Evolutionary conservation across 75 land plant species (phyloP).

Genomic region (Selaginella moellendorffii): DNA sequence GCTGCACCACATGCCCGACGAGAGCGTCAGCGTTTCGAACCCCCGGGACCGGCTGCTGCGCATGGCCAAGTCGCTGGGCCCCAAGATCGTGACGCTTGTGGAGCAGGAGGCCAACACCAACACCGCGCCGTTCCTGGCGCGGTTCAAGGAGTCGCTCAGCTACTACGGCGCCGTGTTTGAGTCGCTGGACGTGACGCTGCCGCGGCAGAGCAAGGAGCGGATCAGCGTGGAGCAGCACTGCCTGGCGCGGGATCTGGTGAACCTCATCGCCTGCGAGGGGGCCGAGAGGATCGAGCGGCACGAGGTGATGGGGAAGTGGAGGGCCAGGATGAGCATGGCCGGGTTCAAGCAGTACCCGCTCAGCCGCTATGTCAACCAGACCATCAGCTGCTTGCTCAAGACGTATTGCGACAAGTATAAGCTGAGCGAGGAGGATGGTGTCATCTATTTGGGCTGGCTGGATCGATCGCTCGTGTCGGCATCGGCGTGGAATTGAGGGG

Average conservation of each 20-base stretch:
- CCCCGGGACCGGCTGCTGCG: slow-evolving; percentile 62
- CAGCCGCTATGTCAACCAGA: slow-evolving; percentile 37
- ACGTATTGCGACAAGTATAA: slow-evolving; percentile 57
- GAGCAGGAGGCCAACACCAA: slow-evolving; percentile 86
- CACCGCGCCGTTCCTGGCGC: slow-evolving; percentile 53
- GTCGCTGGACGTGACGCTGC: slow-evolving; percentile 51
- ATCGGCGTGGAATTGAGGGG: slow-evolving; percentile 46
- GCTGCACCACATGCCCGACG: slow-evolving; percentile 85
- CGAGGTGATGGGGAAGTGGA: slow-evolving; percentile 74
- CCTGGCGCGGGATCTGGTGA: slow-evolving; percentile 64
- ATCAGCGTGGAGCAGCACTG: slow-evolving; percentile 73
- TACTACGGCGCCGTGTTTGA: slow-evolving; percentile 76
- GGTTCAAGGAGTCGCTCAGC: slow-evolving; percentile 54
- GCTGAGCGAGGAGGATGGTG: slow-evolving; percentile 61
- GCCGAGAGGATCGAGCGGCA: slow-evolving; percentile 69
- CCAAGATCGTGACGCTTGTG: slow-evolving; percentile 80
- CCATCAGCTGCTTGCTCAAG: slow-evolving; percentile 32
- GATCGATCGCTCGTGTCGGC: slow-evolving; percentile 60
- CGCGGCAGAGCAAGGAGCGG: slow-evolving; percentile 49
- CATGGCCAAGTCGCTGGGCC: slow-evolving; percentile 47
- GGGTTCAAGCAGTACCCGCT: slow-evolving; percentile 54
- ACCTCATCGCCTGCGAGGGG: slow-evolving; percentile 77
- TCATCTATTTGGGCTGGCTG: slow-evolving; percentile 75
- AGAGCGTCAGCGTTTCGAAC: slow-evolving; percentile 62
- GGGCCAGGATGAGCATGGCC: slow-evolving; percentile 56